Evolutionary conservation across 2,329 filamentous ascomycete species (phyloP), one percentile per base, ranked within the genome.

Genomic region (Zymoseptoria brevis): DNA sequence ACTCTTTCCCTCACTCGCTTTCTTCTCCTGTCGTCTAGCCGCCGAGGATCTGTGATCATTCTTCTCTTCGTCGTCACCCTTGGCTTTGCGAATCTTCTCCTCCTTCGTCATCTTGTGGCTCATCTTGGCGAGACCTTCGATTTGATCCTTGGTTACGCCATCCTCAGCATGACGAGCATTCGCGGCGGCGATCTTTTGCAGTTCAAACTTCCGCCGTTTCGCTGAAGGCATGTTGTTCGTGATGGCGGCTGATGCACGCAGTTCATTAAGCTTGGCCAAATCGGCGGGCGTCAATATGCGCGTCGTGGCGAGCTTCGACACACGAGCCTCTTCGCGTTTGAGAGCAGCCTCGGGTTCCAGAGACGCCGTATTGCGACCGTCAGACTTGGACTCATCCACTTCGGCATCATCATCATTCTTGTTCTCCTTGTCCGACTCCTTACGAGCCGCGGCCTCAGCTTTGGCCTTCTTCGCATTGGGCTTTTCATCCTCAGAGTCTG

Each of bases 221-320:
- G 68, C 68, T 5, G 73, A 72, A 2, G 81, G 78, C 26, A 87
- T 74, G 35, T 77, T 71, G 62, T 88, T 87, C 64, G 88, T 84
- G 53, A 97, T 77, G 41, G 84, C 83, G 19, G 90, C 85, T 50
- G 87, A 80, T 54, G 88, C 80, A 53, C 90, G 89, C 22, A 99
- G 85, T 75, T 96, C 93, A 62, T 90, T 86, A 19, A 99, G 86
- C 74, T 97, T 97, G 66, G 89, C 87, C n/a, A 97, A 83, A 75
- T 99, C 94, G 11, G 94, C 94, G 0, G 94, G 94, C 0, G 94
- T 99, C 62, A 99, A 86, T 65, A 99, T 95, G 54, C 89, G 88
- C 1, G 90, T 96, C 0, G 90, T 96, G n/a, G 92, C 92, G 50
- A 96, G 84, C 68, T 86, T 90, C 11, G 87, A 85, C 35, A 76